A percentile compares a stretch with the other conserved stretches of the same genome.
These are phyloP conservation scores for Pestalotiopsis sp. DNA, from an alignment of 2,329 filamentous ascomycete species.

Conservation along the genomic window DNA sequence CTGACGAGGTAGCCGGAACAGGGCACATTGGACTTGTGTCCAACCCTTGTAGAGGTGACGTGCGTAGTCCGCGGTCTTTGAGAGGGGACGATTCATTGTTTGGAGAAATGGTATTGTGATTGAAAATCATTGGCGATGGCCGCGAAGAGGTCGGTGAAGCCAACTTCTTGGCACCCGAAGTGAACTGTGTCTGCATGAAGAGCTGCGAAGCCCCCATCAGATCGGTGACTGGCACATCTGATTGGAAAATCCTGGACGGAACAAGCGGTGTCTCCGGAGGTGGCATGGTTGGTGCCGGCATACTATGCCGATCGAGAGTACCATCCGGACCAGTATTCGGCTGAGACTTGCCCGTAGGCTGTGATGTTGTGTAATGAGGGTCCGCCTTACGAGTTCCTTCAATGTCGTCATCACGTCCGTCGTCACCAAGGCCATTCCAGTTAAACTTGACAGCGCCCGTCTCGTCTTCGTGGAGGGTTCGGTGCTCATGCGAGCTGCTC, in stretches of 20 bases:
- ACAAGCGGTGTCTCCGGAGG: constrained; percentile 52
- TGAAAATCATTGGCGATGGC: constrained; percentile 52
- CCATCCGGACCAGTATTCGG: background rate
- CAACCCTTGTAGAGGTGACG: constrained; percentile 42
- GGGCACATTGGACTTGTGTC: constrained; percentile 42
- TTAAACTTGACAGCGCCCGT: constrained; percentile 39
- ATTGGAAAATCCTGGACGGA: constrained; percentile 44
- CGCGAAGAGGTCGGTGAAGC: constrained; percentile 58
- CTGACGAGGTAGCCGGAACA: background rate
- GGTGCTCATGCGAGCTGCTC: constrained; percentile 26
- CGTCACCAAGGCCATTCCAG: background rate
- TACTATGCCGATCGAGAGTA: constrained; percentile 2
- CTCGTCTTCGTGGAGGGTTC: constrained; percentile 47
- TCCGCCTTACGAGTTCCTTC: background rate
- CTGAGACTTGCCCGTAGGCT: background rate
- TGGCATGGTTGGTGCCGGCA: constrained; percentile 19
- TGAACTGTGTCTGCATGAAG: constrained; percentile 56
- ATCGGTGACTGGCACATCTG: constrained; percentile 32
- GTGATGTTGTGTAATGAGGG: background rate
- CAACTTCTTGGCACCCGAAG: constrained; percentile 50
- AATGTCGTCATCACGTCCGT: constrained; percentile 1
- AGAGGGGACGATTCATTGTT: constrained; percentile 50
- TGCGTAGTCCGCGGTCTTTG: constrained; percentile 49
- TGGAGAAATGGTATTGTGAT: constrained; percentile 46
- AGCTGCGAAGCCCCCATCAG: constrained; percentile 49